Base-by-base conservation (phyloP, 257 asterid species). In the Nicotiana knightiana region DNA sequence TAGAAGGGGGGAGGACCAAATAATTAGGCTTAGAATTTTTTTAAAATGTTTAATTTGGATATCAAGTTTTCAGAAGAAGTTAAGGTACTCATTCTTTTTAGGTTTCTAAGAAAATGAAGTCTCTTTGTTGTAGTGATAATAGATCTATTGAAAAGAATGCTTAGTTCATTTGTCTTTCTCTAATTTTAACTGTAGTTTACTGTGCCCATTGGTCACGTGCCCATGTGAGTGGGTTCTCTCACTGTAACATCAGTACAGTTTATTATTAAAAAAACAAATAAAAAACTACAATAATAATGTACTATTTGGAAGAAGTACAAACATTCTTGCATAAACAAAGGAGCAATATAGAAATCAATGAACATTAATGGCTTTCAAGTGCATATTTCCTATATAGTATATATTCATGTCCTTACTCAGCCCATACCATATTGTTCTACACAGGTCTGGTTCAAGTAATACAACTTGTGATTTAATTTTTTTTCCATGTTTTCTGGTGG, bases 191-290 rank as follows among this genome's bases (percentile, higher is more conserved):
- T 81, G 48, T 53, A 79, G 46, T 77, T 83, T 81, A 79, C 73
- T 80, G 82, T 28, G 30, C 30, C 30, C 30, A 28, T 87, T 61
- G 86, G 81, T 89, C 92, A 89, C 90, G 89, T 89, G 93, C 64
- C 33, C 86, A 88, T 68, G 89, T 87, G 89, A 85, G 37, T 83
- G 85, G 88, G 84, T 86, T 76, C 90, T 86, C 81, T 77, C n/a
- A 15, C 80, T 15, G 79, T 48, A 51, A 15, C 26, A 51, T 15
- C 46, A 75, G 64, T 51, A 75, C 28, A 51, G 16, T 51, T 75
- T 48, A 24, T 48, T 26, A 51, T 21, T 46, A 43, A 75, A 18
- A 15, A 3, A 0, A 75, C 28, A 75, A 71, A 46, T 71, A 12
- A 71, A 51, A 15, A 71, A 15, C 17, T 12, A 62, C 28, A 79